These are phyloP conservation scores for Croton laevigatus DNA, from an alignment of 441 rosid genomes.

Conservation along the genomic window DNA sequence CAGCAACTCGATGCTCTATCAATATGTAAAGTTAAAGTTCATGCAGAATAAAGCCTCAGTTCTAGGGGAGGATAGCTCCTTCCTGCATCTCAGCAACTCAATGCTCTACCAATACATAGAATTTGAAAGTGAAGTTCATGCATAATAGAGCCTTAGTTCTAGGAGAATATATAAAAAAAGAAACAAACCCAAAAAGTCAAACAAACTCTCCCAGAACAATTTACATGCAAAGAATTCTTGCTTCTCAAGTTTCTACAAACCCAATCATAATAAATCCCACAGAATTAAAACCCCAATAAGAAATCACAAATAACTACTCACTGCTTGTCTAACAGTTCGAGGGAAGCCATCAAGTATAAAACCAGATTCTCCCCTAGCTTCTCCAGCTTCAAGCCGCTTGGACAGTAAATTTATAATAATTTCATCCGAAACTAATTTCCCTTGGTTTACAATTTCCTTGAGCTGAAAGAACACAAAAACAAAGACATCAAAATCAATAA, in stretches of 20 bases:
- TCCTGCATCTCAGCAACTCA: not conserved
- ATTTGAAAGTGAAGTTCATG: not conserved
- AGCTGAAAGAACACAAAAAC: slow-evolving; percentile 44
- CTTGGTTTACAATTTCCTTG: slow-evolving; percentile 69
- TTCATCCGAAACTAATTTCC: slow-evolving; percentile 87
- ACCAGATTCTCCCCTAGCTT: slow-evolving; percentile 78
- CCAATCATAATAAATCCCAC: not conserved
- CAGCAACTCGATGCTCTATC: no score
- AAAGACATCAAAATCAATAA: not conserved
- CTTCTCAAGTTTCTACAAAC: not conserved
- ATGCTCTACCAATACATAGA: not conserved
- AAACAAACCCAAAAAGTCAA: not conserved
- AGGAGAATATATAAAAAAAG: not conserved
- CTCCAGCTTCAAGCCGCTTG: slow-evolving; percentile 77
- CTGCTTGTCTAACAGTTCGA: slow-evolving; percentile 90
- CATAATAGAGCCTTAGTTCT: not conserved
- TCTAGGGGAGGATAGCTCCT: no score
- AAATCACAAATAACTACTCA: slow-evolving; percentile 30
- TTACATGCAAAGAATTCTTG: not conserved
- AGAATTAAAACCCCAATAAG: no score
- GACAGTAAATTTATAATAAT: slow-evolving; percentile 69
- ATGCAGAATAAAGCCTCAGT: no score
- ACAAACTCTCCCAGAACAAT: not conserved
- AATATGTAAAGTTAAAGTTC: no score
- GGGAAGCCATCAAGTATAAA: slow-evolving; percentile 98